Evolutionary conservation across 352 stramenopile species (phyloP).

Genomic region (Phytopythium litorale): DNA sequence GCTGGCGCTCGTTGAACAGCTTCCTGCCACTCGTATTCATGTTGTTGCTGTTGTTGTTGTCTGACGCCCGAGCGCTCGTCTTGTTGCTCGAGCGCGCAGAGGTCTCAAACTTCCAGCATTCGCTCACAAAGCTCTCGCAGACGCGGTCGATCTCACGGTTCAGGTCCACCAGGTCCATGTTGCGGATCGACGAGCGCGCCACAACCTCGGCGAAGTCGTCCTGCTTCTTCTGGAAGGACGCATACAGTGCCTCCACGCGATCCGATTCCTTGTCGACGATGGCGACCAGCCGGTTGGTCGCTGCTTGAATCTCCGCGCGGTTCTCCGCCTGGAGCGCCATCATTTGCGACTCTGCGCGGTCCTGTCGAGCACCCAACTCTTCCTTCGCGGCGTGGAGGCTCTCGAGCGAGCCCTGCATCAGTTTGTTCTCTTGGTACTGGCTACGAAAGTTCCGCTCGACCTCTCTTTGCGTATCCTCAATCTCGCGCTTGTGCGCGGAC

Average conservation of each 20-base stretch:
- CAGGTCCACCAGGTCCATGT: slow-evolving; percentile 77
- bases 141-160: slow-evolving; percentile 79
- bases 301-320: slow-evolving; percentile 63
- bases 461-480: slow-evolving; percentile 56
- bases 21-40: slow-evolving; percentile 29
- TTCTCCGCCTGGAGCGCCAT: slow-evolving; percentile 69
- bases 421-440: slow-evolving; percentile 55
- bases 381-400: slow-evolving; percentile 42
- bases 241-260: slow-evolving; percentile 73
- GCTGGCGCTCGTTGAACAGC: slow-evolving; percentile 78
- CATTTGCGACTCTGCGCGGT: slow-evolving; percentile 58
- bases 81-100: slow-evolving; percentile 63
- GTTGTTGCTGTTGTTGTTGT: slow-evolving; percentile 44
- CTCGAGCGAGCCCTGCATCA: slow-evolving; percentile 33
- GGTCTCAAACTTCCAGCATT: slow-evolving; percentile 88
- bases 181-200: slow-evolving; percentile 70
- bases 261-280: slow-evolving; percentile 82
- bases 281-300: slow-evolving; percentile 54
- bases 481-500: slow-evolving; percentile 47
- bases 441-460: slow-evolving; percentile 50
- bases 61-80: slow-evolving; percentile 17
- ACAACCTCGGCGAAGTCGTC: slow-evolving; percentile 78
- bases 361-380: slow-evolving; percentile 47
- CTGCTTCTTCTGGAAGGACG: slow-evolving; percentile 78
- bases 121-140: slow-evolving; percentile 71